A percentile compares a stretch with the other conserved stretches of the same genome.
phyloP scores from a whole-genome alignment of 2,329 filamentous ascomycete species.

The Bimuria novae-zelandiae region DNA sequence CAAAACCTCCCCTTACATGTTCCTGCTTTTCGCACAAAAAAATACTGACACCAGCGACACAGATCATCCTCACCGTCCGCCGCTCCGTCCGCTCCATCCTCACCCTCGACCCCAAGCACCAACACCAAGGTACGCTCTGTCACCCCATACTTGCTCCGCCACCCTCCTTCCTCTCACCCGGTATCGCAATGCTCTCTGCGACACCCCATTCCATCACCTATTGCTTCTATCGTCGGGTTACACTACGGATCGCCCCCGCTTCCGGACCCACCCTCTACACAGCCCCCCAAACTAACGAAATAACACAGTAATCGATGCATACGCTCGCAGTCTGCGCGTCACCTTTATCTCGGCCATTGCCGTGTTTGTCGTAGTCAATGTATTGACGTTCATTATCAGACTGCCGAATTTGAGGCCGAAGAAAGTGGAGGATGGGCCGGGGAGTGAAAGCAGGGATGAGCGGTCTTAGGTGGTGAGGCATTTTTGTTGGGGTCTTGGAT shows the following conservation, averaged over 20 bases:
- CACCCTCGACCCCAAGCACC: constrained; percentile 52
- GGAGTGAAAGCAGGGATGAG: background rate
- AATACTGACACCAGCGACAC: constrained; percentile 7
- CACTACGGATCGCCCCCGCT: background rate
- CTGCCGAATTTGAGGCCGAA: constrained; percentile 53
- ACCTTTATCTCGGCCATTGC: constrained; percentile 52
- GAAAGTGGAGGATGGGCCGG: constrained; percentile 1
- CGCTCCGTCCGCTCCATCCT: constrained; percentile 56
- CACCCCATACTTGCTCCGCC: background rate
- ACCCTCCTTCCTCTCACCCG: background rate
- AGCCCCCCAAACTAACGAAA: constrained; percentile 25
- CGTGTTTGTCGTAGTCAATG: constrained; percentile 55
- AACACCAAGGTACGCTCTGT: constrained; percentile 50
- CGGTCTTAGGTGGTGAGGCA: background rate
- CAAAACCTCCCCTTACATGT: background rate
- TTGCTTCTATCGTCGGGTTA: background rate
- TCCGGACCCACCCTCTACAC: constrained; percentile 14
- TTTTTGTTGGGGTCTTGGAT: too few relatives aligned
- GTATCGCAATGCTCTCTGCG: background rate
- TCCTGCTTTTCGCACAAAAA: background rate
- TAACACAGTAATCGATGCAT: constrained; percentile 45
- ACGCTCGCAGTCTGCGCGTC: constrained; percentile 43
- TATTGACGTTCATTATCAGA: constrained; percentile 58
- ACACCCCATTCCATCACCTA: background rate
- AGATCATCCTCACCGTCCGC: constrained; percentile 55